These are phyloP conservation scores for Ceriops tagal DNA, from an alignment of 345 rosid genomes.

Conservation along the genomic window DNA sequence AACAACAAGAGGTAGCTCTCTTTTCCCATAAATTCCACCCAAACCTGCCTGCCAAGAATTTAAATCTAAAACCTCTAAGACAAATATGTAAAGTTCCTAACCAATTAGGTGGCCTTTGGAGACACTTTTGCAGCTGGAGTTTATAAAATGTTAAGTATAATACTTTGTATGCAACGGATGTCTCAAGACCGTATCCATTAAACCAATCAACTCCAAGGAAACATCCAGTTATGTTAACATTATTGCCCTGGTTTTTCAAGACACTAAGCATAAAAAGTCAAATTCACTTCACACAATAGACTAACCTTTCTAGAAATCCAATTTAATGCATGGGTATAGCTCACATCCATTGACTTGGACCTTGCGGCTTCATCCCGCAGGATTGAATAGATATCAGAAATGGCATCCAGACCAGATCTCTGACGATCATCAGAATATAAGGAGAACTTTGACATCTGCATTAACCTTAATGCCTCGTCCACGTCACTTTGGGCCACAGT, in stretches of 20 bases:
- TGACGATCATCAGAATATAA: constrained; percentile 89
- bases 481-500: constrained; percentile 96
- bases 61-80: too few relatives aligned
- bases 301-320: constrained; percentile 98
- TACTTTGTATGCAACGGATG: too few relatives aligned
- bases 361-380: constrained; percentile 97
- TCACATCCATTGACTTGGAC: constrained; percentile 64
- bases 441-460: constrained; percentile 99
- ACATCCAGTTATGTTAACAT: too few relatives aligned
- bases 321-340: constrained; percentile 85
- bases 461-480: constrained; percentile 91
- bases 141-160: too few relatives aligned
- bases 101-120: too few relatives aligned
- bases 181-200: too few relatives aligned
- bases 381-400: constrained; percentile 93
- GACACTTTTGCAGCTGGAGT: too few relatives aligned
- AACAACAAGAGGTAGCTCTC: too few relatives aligned
- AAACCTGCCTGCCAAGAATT: too few relatives aligned
- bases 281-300: constrained; percentile 15
- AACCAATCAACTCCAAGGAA: too few relatives aligned
- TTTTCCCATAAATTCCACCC: too few relatives aligned
- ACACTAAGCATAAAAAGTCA: constrained; percentile 1
- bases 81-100: too few relatives aligned
- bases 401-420: constrained; percentile 89
- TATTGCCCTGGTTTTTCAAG: not conserved